A percentile compares a stretch with the other conserved stretches of the same genome.
Conservation (phyloP, 495 filamentous ascomycete species). For the Cetradonia linearis region DNA sequence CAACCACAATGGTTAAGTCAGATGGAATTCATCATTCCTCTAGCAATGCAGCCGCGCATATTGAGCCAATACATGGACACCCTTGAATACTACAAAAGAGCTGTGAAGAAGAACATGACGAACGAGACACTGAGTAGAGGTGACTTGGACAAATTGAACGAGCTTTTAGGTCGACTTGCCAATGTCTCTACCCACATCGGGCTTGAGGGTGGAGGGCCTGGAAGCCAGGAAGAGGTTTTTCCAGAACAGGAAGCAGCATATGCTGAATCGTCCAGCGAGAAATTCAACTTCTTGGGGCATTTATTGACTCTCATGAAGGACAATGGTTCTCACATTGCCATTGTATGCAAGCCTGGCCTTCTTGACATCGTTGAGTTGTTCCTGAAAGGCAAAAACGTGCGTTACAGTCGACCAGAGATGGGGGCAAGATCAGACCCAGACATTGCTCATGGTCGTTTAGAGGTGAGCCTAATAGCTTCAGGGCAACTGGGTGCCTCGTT, state of each 20-base stretch:
- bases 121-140: slow-evolving; percentile 14
- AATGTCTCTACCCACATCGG: slow-evolving; percentile 46
- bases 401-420: slow-evolving; percentile 35
- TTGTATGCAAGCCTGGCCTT: slow-evolving; percentile 37
- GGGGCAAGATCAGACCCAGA: slow-evolving; percentile 29
- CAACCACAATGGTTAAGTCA: slow-evolving; percentile 13
- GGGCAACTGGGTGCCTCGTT: slow-evolving; percentile 29
- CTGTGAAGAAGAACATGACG: slow-evolving; percentile 21
- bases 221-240: slow-evolving; percentile 32
- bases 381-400: slow-evolving; percentile 38
- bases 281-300: slow-evolving; percentile 47
- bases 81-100: slow-evolving; percentile 21
- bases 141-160: slow-evolving; percentile 30
- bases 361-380: slow-evolving; percentile 45
- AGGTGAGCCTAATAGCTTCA: slow-evolving; percentile 40
- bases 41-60: slow-evolving; percentile 25
- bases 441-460: slow-evolving; percentile 32
- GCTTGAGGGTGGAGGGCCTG: slow-evolving; percentile 35
- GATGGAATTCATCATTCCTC: slow-evolving; percentile 25
- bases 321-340: slow-evolving; percentile 38
- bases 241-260: slow-evolving; percentile 41
- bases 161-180: slow-evolving; percentile 36
- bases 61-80: slow-evolving; percentile 26
- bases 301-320: slow-evolving; percentile 37
- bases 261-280: slow-evolving; percentile 46